These are phyloP conservation scores for Exophiala aquamarina DNA, from an alignment of 2,329 filamentous ascomycete species.

Conservation along the genomic window DNA sequence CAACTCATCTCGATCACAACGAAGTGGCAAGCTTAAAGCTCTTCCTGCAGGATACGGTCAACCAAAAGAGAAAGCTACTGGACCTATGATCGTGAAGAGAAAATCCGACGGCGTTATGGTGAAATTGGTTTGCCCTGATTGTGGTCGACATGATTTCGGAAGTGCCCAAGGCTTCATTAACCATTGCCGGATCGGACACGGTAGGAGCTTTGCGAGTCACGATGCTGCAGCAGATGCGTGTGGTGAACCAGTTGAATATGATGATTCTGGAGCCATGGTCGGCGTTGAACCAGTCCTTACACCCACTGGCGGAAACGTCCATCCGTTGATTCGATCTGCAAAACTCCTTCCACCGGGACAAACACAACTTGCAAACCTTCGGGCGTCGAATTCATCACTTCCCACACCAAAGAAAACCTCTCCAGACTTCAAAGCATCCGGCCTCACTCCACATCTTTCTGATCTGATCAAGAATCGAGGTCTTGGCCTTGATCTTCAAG, in stretches of 20 bases:
- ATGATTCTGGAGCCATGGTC: constrained; percentile 55
- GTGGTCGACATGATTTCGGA: constrained; percentile 85
- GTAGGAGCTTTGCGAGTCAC: constrained; percentile 90
- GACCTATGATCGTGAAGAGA: constrained; percentile 81
- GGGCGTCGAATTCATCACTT: constrained; percentile 20
- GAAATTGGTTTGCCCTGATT: constrained; percentile 86
- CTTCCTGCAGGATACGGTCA: constrained; percentile 69
- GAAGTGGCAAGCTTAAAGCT: constrained; percentile 63
- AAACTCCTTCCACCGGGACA: constrained; percentile 40
- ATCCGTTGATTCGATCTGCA: constrained; percentile 62
- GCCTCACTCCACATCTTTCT: constrained; percentile 66
- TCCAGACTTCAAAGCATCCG: constrained; percentile 22
- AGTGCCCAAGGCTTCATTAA: constrained; percentile 99
- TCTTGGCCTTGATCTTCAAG: constrained; percentile 59
- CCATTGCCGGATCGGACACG: constrained; percentile 94
- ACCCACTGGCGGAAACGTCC: constrained; percentile 53
- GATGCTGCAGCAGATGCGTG: constrained; percentile 88
- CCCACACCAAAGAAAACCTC: constrained; percentile 13
- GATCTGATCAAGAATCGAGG: constrained; percentile 63
- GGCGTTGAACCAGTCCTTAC: constrained; percentile 33
- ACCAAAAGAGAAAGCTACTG: constrained; percentile 72
- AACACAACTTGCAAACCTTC: constrained; percentile 6
- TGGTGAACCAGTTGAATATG: constrained; percentile 75
- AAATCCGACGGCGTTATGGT: constrained; percentile 79
- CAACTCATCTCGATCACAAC: constrained; percentile 58